Percentiles rank a stretch among this genome's conserved stretches.
Conservation (phyloP, 2,329 filamentous ascomycete species). For the Alternaria dauci region DNA sequence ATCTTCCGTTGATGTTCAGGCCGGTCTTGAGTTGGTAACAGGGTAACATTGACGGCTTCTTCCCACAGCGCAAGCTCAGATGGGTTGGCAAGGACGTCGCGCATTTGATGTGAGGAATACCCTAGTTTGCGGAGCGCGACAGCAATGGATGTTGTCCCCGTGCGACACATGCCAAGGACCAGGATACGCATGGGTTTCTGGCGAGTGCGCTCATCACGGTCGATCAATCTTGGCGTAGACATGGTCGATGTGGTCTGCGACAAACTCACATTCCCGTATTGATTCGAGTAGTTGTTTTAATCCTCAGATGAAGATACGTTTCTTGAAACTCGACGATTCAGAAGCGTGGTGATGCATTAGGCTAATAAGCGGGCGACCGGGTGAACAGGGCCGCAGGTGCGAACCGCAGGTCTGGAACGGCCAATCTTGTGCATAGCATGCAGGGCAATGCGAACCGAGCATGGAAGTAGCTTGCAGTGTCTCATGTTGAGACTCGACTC, state of each 20-base stretch:
- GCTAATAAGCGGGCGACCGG: slow-evolving; percentile 33
- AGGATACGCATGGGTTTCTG: slow-evolving; percentile 77
- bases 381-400: slow-evolving; percentile 31
- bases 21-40: slow-evolving; percentile 26
- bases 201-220: slow-evolving; percentile 70
- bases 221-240: slow-evolving; percentile 56
- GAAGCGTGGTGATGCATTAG: slow-evolving; percentile 26
- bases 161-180: slow-evolving; percentile 73
- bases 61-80: slow-evolving; percentile 37
- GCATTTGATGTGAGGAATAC: slow-evolving; percentile 40
- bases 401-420: slow-evolving; percentile 18
- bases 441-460: not conserved
- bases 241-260: slow-evolving; percentile 7
- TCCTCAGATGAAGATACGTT: slow-evolving; percentile 9
- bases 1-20: slow-evolving; percentile 16
- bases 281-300: not conserved
- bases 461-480: not conserved
- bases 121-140: slow-evolving; percentile 56
- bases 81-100: slow-evolving; percentile 29
- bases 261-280: not conserved
- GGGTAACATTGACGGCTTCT: slow-evolving; percentile 40
- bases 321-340: slow-evolving; percentile 8
- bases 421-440: not conserved
- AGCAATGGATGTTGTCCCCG: slow-evolving; percentile 67
- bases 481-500: slow-evolving; percentile 9